Evolutionary conservation across 176 grass and related monocot genomes (phyloP).

Genomic region (Zoysia japonica): DNA sequence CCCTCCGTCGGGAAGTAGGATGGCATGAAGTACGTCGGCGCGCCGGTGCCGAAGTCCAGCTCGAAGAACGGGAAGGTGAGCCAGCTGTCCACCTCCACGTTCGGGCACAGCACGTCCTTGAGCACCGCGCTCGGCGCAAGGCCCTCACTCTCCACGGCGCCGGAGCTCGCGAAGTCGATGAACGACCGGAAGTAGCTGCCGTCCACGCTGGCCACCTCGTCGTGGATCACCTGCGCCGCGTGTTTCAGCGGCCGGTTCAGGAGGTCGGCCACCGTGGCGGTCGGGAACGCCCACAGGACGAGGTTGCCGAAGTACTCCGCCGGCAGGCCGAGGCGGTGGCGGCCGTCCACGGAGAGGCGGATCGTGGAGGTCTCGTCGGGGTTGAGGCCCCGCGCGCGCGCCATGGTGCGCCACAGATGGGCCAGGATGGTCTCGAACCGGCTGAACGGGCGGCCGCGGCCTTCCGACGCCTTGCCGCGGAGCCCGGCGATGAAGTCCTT

Average conservation of each 20-base stretch:
- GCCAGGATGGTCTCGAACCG: constrained; percentile 64
- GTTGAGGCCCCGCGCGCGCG: constrained; percentile 43
- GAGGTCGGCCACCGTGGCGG: constrained; percentile 40
- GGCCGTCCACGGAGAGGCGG: constrained; percentile 66
- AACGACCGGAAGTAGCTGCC: constrained; percentile 75
- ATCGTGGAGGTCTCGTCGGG: constrained; percentile 27
- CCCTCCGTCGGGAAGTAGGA: constrained; percentile 69
- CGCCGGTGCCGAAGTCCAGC: constrained; percentile 71
- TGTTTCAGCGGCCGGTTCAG: constrained; percentile 37
- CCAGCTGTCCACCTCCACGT: constrained; percentile 85
- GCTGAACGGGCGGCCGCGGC: constrained; percentile 42
- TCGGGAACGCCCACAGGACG: constrained; percentile 73
- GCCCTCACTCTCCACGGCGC: constrained; percentile 38
- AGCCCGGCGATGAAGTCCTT: constrained; percentile 55
- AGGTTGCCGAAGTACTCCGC: constrained; percentile 64
- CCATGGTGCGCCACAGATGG: constrained; percentile 64
- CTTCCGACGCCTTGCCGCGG: constrained; percentile 29
- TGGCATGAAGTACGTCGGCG: constrained; percentile 76
- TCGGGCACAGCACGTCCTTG: constrained; percentile 56
- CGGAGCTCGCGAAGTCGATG: constrained; percentile 71
- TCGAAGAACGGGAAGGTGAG: constrained; percentile 72
- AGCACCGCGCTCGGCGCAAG: constrained; percentile 42
- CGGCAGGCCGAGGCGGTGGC: constrained; percentile 43
- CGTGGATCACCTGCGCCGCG: constrained; percentile 58
- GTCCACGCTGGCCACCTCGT: constrained; percentile 54